phyloP scores from a whole-genome alignment of 2,329 filamentous ascomycete species.

The Neofusicoccum kwambonambiense region DNA sequence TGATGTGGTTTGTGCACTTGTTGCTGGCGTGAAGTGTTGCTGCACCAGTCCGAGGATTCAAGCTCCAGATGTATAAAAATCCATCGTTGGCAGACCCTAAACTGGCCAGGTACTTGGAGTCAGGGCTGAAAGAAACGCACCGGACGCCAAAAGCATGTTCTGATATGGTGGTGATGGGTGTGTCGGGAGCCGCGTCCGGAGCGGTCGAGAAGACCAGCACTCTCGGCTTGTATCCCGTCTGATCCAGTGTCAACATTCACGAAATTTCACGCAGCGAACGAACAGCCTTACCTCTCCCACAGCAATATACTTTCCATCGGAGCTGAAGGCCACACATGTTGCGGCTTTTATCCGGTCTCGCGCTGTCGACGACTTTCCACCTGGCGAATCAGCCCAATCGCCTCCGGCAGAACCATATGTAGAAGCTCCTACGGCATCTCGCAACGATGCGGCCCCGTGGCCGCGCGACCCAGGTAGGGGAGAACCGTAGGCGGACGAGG shows the following conservation, averaged over 20 bases:
- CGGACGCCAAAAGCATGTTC: slow-evolving; percentile 91
- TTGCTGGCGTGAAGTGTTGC: slow-evolving; percentile 82
- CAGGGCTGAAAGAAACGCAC: slow-evolving; percentile 83
- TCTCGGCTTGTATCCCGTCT: slow-evolving; percentile 87
- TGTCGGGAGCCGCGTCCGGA: slow-evolving; percentile 73
- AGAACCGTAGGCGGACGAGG: slow-evolving; percentile 52
- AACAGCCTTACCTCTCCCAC: slow-evolving; percentile 69
- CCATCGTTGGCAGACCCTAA: slow-evolving; percentile 88
- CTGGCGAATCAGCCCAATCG: slow-evolving; percentile 58
- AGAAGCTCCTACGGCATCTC: slow-evolving; percentile 47
- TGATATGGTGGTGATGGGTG: slow-evolving; percentile 77
- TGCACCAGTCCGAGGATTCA: slow-evolving; percentile 78
- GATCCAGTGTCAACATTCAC: slow-evolving; percentile 30
- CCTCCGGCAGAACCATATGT: slow-evolving; percentile 48
- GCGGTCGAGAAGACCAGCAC: slow-evolving; percentile 84
- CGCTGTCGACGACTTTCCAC: slow-evolving; percentile 77
- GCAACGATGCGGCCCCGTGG: slow-evolving; percentile 57
- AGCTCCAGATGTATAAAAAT: slow-evolving; percentile 86
- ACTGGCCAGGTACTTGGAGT: slow-evolving; percentile 83
- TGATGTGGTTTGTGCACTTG: slow-evolving; percentile 84
- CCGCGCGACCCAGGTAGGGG: slow-evolving; percentile 49
- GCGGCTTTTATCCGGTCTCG: slow-evolving; percentile 92
- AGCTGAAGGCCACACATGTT: slow-evolving; percentile 84
- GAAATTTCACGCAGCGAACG: not conserved
- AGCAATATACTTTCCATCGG: slow-evolving; percentile 81